Base-by-base conservation (phyloP, 73 alveolate species). In the Blepharisma japonicum region DNA sequence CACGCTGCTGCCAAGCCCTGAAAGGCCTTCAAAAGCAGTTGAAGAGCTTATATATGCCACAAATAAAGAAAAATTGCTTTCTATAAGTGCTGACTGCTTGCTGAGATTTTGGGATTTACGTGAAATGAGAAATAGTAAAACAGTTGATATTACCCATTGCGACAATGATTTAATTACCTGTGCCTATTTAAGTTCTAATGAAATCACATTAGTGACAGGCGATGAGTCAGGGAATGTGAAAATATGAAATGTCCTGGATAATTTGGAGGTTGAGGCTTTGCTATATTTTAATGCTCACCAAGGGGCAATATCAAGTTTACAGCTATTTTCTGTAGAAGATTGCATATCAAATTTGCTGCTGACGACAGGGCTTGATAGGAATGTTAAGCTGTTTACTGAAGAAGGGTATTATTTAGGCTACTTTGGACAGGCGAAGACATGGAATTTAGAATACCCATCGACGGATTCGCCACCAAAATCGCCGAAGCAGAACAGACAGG, bases 1-100 rank as follows among this genome's bases (percentile, higher is more conserved):
- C 0, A 71, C 87, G 45, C 78, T 90, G 45, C 54, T 77, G 46
- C 38, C 88, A 0, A 81, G 74, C 32, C 82, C 80, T 21, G 85
- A 80, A 42, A 53, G 72, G 45, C 89, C 83, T 39, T 74, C 86
- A 11, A 87, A 87, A 55, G 86, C 95, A 25, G 89, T 87, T 50
- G 95, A 87, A 61, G 74, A 61, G 23, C 47, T 61, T 2, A 11
- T 61, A 8, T 61, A 61, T 61, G 14, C 74, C 2, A 20, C 38
- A 14, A 9, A 14, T 14, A 25, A 14, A 25, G 23, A 25, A 14
- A 18, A 18, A 14, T 25, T 61, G 39, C 14, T 61, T 0, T 61
- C 74, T 61, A 39, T 61, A 14, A 61, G 74, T 61, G 74, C 74
- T 8, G 74, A 61, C 23, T 14, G 23, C 5, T 25, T 14, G 3